A percentile compares a stretch with the other conserved stretches of the same genome.
These are phyloP conservation scores for Stromatinia cepivora DNA, from an alignment of 2,329 filamentous ascomycete species.

Conservation along the genomic window DNA sequence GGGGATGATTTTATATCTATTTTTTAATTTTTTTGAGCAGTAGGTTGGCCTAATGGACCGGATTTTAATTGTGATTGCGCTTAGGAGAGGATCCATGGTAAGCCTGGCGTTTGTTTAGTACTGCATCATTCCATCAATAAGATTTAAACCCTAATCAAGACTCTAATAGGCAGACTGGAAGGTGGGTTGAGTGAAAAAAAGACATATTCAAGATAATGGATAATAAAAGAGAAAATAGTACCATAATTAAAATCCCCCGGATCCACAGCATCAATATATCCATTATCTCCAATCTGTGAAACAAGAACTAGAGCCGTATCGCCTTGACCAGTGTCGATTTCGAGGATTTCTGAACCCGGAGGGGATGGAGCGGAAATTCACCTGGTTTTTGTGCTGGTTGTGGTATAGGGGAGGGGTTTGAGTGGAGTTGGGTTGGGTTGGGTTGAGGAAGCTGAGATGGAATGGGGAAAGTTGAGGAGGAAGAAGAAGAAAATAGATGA, in stretches of 20 bases:
- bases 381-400: neutral
- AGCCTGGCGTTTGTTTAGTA: constrained; percentile 40
- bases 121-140: neutral
- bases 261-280: constrained; percentile 54
- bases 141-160: neutral
- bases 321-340: constrained; percentile 61
- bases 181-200: neutral
- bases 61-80: constrained; percentile 49
- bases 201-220: neutral
- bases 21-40: no score
- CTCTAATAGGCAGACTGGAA: neutral
- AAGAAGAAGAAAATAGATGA: no score
- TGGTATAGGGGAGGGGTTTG: neutral
- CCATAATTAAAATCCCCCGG: constrained; percentile 53
- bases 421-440: no score
- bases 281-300: constrained; percentile 46
- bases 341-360: constrained; percentile 50
- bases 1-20: no score
- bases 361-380: constrained; percentile 43
- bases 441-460: neutral
- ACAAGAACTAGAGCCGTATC: constrained; percentile 57
- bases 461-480: neutral
- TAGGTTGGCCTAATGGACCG: constrained; percentile 43
- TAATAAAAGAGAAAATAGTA: constrained; percentile 23
- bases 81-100: constrained; percentile 51